Conservation (phyloP, 2,329 filamentous ascomycete species). For the Aureobasidium namibiae region DNA sequence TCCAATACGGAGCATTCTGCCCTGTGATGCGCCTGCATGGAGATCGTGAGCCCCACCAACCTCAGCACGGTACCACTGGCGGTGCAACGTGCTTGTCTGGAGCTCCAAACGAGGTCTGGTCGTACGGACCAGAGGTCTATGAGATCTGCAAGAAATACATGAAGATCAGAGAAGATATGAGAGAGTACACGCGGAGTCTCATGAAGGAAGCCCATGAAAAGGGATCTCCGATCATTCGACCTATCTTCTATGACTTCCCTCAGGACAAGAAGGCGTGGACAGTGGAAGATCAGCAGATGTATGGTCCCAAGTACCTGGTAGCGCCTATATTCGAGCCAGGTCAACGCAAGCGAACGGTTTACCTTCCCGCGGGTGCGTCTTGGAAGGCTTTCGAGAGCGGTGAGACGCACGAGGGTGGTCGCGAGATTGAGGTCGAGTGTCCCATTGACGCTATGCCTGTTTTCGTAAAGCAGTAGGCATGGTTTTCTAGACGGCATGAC, state of each 20-base stretch:
- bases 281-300: constrained; percentile 56
- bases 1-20: constrained; percentile 60
- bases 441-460: constrained; percentile 42
- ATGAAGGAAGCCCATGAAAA: constrained; percentile 54
- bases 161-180: constrained; percentile 47
- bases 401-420: constrained; percentile 31
- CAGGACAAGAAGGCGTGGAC: constrained; percentile 47
- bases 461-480: constrained; percentile 25
- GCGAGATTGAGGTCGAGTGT: constrained; percentile 33
- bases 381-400: constrained; percentile 37
- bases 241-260: constrained; percentile 58
- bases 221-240: constrained; percentile 53
- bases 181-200: constrained; percentile 49
- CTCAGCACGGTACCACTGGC: constrained; percentile 31
- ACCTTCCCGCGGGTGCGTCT: constrained; percentile 42
- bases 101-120: constrained; percentile 58
- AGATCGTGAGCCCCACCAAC: constrained; percentile 52
- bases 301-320: constrained; percentile 50
- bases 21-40: constrained; percentile 62
- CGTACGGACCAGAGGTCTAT: constrained; percentile 53
- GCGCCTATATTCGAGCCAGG: constrained; percentile 48
- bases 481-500: background rate
- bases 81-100: constrained; percentile 36
- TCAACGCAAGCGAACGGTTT: constrained; percentile 38
- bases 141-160: constrained; percentile 54